Evolutionary conservation across 2,329 filamentous ascomycete genomes (phyloP), one percentile per base, ranked within the genome.

Genomic region (Aspergillus nomiae): DNA sequence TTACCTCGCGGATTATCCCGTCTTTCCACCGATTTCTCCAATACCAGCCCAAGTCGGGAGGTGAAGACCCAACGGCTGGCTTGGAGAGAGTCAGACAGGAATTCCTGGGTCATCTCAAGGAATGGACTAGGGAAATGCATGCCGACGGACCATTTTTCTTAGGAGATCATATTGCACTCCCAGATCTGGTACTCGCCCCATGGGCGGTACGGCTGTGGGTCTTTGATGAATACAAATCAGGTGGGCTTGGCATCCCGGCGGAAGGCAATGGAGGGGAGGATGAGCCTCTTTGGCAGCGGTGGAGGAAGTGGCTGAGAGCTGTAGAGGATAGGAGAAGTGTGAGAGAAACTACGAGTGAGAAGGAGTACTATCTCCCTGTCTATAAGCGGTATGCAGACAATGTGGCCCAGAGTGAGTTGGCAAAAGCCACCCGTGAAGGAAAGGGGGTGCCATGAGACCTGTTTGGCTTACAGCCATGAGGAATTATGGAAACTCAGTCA

Each of bases 131-230:
- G 46, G 87, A 90, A 73, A 90, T 92, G 85, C 81, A 87, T 61
- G 60, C 76, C 0, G 68, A 79, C 9, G 88, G 88, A 0, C 90
- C 90, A 0, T 94, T 85, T 78, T 94, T 93, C 71, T 73, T 89
- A 1, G 90, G 90, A 1, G 74, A 80, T 1, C 78, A 83, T 45
- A 84, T 92, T n/a, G 84, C 84, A 59, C 77, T 93, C 24, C 86
- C 92, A 16, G 91, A 94, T 74, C 81, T 92, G 28, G 85, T 87
- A 65, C 78, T 93, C 3, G 90, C 88, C 43, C 91, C 91, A 0
- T 94, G 90, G 90, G 87, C 88, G 0, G 85, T 88, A 69, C 82
- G 91, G 16, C 73, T 92, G 24, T 94, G 90, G 81, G 79, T 92
- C 7, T 89, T 94, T 67, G 90, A 94, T 69, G 84, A 92, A 65